Evolutionary conservation across 2,329 filamentous ascomycete species (phyloP).

Genomic region (Trichoderma afroharzianum): DNA sequence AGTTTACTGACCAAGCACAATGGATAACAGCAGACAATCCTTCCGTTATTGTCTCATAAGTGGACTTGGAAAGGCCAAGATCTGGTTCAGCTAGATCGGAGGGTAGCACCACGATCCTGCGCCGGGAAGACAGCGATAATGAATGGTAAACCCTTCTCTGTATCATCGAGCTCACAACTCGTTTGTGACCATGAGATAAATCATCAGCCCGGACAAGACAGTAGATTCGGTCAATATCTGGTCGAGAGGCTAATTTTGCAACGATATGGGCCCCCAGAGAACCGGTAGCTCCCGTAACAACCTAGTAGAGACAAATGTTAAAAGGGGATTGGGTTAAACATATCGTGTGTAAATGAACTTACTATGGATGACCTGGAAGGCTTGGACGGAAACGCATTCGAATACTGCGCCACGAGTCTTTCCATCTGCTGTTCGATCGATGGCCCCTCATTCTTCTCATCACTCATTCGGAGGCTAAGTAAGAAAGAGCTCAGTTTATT

Average conservation of each 20-base stretch:
- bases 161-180: conserved; percentile 6
- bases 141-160: neutral
- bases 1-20: conserved; percentile 54
- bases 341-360: neutral
- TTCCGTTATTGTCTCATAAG: conserved; percentile 13
- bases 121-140: conserved; percentile 28
- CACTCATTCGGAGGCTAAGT: neutral
- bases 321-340: neutral
- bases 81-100: conserved; percentile 23
- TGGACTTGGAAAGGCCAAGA: neutral
- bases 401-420: neutral
- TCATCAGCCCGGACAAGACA: conserved; percentile 47
- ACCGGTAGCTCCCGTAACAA: conserved; percentile 58
- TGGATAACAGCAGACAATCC: conserved; percentile 44
- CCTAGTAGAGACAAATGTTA: neutral
- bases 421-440: neutral
- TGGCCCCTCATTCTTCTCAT: neutral
- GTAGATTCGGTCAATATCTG: conserved; percentile 51
- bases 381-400: neutral
- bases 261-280: conserved; percentile 60
- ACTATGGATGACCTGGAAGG: neutral
- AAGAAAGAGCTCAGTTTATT: conserved; percentile 37
- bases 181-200: neutral
- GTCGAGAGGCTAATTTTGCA: conserved; percentile 54
- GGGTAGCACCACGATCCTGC: conserved; percentile 40